phyloP scores from a whole-genome alignment of 2,329 filamentous ascomycete species.

The Colletotrichum phormii region DNA sequence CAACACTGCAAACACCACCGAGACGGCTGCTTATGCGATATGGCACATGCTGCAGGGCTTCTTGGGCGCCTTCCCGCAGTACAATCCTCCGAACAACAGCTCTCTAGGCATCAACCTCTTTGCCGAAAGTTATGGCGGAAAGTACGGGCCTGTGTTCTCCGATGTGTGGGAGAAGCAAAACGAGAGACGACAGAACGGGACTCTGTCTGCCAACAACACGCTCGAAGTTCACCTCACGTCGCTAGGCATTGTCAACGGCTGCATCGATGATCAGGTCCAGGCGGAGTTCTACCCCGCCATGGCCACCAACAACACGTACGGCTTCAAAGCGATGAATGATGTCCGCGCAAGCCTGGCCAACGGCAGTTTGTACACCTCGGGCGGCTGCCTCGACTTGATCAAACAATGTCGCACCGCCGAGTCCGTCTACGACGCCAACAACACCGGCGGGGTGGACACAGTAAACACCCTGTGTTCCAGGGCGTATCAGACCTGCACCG shows the following conservation, averaged over 20 bases:
- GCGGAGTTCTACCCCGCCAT: constrained; percentile 67
- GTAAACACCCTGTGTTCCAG: constrained; percentile 31
- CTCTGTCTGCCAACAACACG: constrained; percentile 60
- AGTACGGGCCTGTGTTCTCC: constrained; percentile 76
- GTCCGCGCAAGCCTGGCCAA: constrained; percentile 35
- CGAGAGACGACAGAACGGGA: constrained; percentile 60
- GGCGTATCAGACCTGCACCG: constrained; percentile 53
- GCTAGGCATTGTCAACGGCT: constrained; percentile 78
- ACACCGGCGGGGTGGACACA: constrained; percentile 19
- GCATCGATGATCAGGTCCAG: constrained; percentile 74
- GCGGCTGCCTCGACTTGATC: constrained; percentile 35
- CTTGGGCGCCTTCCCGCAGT: constrained; percentile 67
- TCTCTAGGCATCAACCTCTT: constrained; percentile 72
- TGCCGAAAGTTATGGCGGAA: constrained; percentile 77
- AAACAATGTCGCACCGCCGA: constrained; percentile 35
- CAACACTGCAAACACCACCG: constrained; percentile 66
- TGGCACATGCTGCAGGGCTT: constrained; percentile 76
- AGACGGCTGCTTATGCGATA: constrained; percentile 66
- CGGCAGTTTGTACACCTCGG: constrained; percentile 27
- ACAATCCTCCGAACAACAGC: constrained; percentile 61
- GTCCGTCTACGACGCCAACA: constrained; percentile 31
- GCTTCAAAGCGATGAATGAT: constrained; percentile 62
- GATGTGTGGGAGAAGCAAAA: constrained; percentile 72
- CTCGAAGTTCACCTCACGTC: constrained; percentile 71
- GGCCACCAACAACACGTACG: constrained; percentile 72